phyloP scores from a whole-genome alignment of 176 grass and related monocot species.

The Phoenix dactylifera region DNA sequence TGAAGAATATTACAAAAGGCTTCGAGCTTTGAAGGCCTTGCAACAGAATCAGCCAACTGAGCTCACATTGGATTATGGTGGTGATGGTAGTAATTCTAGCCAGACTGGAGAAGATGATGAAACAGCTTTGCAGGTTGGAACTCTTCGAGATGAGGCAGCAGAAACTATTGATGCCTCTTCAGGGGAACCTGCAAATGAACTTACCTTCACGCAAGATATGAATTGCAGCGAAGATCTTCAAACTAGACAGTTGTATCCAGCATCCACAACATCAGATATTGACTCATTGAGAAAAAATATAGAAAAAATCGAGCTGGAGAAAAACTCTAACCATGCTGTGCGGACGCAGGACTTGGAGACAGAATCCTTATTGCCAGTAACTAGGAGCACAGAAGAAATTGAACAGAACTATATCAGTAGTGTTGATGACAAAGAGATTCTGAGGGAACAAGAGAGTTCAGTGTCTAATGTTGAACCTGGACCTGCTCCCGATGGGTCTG shows the following conservation, averaged over 20 bases:
- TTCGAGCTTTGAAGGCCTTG: conserved; percentile 72
- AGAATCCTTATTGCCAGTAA: neutral
- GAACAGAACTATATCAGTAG: conserved; percentile 2
- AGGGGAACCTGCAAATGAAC: conserved; percentile 25
- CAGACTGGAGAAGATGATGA: conserved; percentile 55
- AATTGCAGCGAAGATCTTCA: conserved; percentile 22
- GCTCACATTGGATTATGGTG: conserved; percentile 77
- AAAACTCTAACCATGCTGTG: conserved; percentile 2
- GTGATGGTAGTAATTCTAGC: conserved; percentile 83
- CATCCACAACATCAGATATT: conserved; percentile 18
- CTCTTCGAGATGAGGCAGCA: conserved; percentile 29
- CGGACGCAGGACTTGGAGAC: neutral
- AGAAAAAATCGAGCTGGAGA: conserved; percentile 23
- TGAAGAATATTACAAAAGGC: conserved; percentile 90
- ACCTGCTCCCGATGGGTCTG: neutral
- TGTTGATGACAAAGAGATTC: conserved; percentile 4
- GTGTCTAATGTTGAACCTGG: neutral
- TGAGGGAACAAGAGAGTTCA: neutral
- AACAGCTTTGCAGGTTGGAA: conserved; percentile 33
- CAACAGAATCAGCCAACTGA: conserved; percentile 83
- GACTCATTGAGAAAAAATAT: conserved; percentile 21
- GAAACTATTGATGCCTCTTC: conserved; percentile 21
- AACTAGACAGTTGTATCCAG: conserved; percentile 15
- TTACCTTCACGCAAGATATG: conserved; percentile 20
- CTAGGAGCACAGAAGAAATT: neutral